These are phyloP conservation scores for Physcomitrium patens DNA, from an alignment of 225 moss, liverwort and hornwort species.

Conservation along the genomic window DNA sequence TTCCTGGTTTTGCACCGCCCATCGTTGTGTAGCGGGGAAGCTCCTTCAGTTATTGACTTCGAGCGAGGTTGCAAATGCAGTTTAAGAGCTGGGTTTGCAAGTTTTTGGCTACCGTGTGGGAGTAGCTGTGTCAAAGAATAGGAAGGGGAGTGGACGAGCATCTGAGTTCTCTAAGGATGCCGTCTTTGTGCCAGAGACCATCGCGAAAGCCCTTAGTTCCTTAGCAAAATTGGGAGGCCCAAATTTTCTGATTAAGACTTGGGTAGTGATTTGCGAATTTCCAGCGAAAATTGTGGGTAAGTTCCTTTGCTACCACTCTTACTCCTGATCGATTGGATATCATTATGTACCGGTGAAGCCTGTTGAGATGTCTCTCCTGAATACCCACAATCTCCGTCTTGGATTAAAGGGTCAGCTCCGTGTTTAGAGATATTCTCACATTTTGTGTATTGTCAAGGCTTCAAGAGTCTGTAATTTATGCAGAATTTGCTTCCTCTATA, in stretches of 20 bases:
- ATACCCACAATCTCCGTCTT: too few relatives aligned
- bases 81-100: not conserved
- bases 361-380: not conserved
- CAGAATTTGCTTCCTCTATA: not conserved
- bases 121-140: not conserved
- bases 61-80: not conserved
- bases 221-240: not conserved
- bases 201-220: not conserved
- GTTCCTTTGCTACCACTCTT: not conserved
- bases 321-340: not conserved
- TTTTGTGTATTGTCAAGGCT: not conserved
- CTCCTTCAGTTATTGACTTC: not conserved
- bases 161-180: not conserved
- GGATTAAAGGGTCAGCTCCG: too few relatives aligned
- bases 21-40: not conserved
- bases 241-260: not conserved
- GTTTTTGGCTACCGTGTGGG: not conserved
- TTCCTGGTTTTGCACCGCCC: not conserved
- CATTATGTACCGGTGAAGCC: not conserved
- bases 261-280: not conserved
- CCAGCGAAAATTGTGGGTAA: too few relatives aligned
- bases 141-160: too few relatives aligned
- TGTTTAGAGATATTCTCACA: too few relatives aligned
- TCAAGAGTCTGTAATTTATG: not conserved
- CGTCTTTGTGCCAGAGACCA: not conserved